A percentile compares a stretch with the other conserved stretches of the same genome.
Conservation (phyloP, 2,329 filamentous ascomycete species). For the Herpomyces periplanetae region DNA sequence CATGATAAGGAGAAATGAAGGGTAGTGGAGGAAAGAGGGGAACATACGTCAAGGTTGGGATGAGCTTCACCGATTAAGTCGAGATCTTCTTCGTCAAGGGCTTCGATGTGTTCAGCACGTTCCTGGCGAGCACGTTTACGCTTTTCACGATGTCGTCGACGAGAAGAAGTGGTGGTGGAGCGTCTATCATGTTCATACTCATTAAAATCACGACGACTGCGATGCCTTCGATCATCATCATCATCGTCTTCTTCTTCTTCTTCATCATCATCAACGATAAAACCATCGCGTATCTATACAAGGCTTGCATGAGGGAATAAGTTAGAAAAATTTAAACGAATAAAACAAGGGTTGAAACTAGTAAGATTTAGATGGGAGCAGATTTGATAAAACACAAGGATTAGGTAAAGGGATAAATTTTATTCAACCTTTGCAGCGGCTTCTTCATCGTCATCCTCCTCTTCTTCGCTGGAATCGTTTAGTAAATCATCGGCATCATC, state of each 20-base stretch:
- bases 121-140: constrained; percentile 37
- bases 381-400: constrained; percentile 1
- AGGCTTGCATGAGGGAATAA: constrained; percentile 3
- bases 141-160: constrained; percentile 18
- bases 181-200: too few species aligned
- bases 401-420: constrained; percentile 5
- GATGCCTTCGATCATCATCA: too few species aligned
- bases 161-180: too few species aligned
- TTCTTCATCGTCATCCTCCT: constrained; percentile 51
- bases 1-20: constrained; percentile 1
- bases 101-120: constrained; percentile 42
- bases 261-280: constrained; percentile 75
- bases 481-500: constrained; percentile 11
- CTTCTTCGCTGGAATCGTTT: constrained; percentile 65
- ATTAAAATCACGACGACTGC: too few species aligned
- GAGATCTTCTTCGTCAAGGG: constrained; percentile 69
- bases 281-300: constrained; percentile 45
- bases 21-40: constrained; percentile 28
- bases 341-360: constrained; percentile 5
- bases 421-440: constrained; percentile 45
- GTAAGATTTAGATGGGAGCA: constrained; percentile 1
- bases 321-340: constrained; percentile 4
- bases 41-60: constrained; percentile 24
- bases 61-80: constrained; percentile 64
- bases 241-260: constrained; percentile 31